phyloP scores from a whole-genome alignment of 805 yeast genomes.

The Metschnikowia gelsemii region DNA sequence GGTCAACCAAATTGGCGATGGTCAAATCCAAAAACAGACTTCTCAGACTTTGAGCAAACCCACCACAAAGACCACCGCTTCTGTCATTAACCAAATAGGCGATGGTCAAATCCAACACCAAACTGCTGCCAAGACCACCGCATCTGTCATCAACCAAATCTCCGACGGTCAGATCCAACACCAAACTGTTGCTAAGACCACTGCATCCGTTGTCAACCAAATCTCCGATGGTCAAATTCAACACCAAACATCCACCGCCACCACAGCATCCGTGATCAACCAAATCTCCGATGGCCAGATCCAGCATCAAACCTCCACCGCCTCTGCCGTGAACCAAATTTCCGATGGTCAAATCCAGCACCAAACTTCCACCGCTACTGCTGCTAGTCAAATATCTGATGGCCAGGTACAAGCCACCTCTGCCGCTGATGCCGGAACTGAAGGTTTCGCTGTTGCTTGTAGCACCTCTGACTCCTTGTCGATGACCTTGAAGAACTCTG shows the following conservation, averaged over 20 bases:
- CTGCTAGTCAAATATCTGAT: slow-evolving; percentile 26
- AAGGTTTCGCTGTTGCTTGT: slow-evolving; percentile 22
- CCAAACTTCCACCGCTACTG: slow-evolving; percentile 27
- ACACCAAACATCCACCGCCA: slow-evolving; percentile 19
- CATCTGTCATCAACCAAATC: slow-evolving; percentile 45
- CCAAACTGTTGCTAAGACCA: slow-evolving; percentile 33
- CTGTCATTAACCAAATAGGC: slow-evolving; percentile 18
- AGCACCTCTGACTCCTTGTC: slow-evolving; percentile 43
- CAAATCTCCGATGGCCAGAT: slow-evolving; percentile 37
- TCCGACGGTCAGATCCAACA: slow-evolving; percentile 51
- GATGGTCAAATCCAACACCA: slow-evolving; percentile 21
- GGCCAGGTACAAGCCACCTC: slow-evolving; percentile 32
- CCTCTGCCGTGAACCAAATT: slow-evolving; percentile 22
- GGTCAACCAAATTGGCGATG: slow-evolving; percentile 23
- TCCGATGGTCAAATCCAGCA: slow-evolving; percentile 40
- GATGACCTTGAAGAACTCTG: slow-evolving; percentile 50
- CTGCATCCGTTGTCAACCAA: slow-evolving; percentile 23
- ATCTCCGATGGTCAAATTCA: slow-evolving; percentile 21
- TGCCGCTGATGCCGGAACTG: slow-evolving; percentile 29
- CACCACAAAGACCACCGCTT: slow-evolving; percentile 11
- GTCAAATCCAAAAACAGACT: slow-evolving; percentile 18
- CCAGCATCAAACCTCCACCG: slow-evolving; percentile 23
- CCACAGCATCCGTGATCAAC: slow-evolving; percentile 18
- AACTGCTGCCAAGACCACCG: slow-evolving; percentile 16
- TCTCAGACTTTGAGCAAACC: slow-evolving; percentile 2